Evolutionary conservation across 139 green algal genomes (phyloP).

Genomic region (Volvox africanus): DNA sequence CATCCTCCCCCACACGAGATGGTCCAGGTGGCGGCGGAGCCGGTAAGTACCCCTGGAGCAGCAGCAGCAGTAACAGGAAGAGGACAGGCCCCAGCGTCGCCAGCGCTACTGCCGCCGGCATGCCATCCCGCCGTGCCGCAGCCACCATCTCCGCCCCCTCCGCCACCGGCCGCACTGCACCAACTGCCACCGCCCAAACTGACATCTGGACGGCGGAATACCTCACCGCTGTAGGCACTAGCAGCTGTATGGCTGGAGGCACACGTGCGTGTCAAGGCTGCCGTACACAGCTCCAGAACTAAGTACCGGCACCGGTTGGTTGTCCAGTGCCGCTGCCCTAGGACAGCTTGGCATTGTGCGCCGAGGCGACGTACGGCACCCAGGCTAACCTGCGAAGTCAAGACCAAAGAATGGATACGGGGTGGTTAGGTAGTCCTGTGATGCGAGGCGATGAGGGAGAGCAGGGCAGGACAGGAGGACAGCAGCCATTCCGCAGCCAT

Average conservation of each 20-base stretch:
- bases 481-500: too few relatives aligned
- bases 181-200: neutral
- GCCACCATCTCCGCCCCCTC: neutral
- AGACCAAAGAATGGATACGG: too few relatives aligned
- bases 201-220: neutral
- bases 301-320: slow-evolving; percentile 43
- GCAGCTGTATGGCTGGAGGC: neutral
- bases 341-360: slow-evolving; percentile 6
- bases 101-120: neutral
- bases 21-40: too few relatives aligned
- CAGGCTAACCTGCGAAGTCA: slow-evolving; percentile 9
- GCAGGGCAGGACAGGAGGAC: too few relatives aligned
- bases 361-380: slow-evolving; percentile 12
- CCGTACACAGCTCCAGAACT: slow-evolving; percentile 24
- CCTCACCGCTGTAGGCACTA: neutral
- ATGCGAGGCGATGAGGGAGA: too few relatives aligned
- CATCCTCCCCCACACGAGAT: too few relatives aligned
- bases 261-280: neutral
- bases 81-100: neutral
- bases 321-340: slow-evolving; percentile 33
- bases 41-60: too few relatives aligned
- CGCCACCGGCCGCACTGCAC: neutral
- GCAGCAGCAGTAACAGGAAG: too few relatives aligned
- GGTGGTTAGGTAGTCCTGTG: too few relatives aligned
- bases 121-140: neutral